Evolutionary conservation across 805 yeast genomes (phyloP), one percentile per base, ranked within the genome.

Genomic region (Maudiozyma turicensis): DNA sequence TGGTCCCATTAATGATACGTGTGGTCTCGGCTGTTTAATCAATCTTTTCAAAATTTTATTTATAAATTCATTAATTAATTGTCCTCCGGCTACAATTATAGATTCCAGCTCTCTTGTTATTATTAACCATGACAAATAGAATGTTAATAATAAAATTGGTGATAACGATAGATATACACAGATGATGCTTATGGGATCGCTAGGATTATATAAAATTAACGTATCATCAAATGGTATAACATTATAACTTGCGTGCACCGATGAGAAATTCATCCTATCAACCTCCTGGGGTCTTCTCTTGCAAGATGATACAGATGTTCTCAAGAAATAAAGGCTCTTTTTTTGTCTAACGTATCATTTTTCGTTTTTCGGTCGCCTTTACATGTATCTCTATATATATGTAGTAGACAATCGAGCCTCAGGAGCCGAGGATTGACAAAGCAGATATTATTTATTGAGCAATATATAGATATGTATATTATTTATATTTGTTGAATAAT

Each of bases 51-150:
- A 67, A 1, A 84, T 55, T 50, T 82, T 79, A 65, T 91, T 91
- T 29, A 80, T 59, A 0, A 82, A 59, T 63, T 93, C 97, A 53
- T 86, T 84, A 14, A 75, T 69, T 7, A 90, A 79, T 59, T 91
- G 98, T 1, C 98, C 99, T 1, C 76, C 84, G 0, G 91, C 91
- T 53, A 87, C 73, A 45, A 90, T 69, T 20, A 88, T 80, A 0
- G 95, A 86, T 62, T 90, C 96, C 30, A 87, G 73, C 59, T 93
- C 97, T 48, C 97, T 71, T 0, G 95, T 77, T 11, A 82, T 66
- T 42, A 91, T 69, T 58, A 90, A 85, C 87, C 95, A 85, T 10
- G 96, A 79, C 34, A 87, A 76, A 58, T 90, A 83, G 59, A 86
- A 85, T 26, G 86, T 79, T 65, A 90, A 74, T 20, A 86, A 72